A percentile compares a stretch with the other conserved stretches of the same genome.
These are phyloP conservation scores for Carpinus viminea DNA, from an alignment of 306 rosid genomes.

Conservation along the genomic window DNA sequence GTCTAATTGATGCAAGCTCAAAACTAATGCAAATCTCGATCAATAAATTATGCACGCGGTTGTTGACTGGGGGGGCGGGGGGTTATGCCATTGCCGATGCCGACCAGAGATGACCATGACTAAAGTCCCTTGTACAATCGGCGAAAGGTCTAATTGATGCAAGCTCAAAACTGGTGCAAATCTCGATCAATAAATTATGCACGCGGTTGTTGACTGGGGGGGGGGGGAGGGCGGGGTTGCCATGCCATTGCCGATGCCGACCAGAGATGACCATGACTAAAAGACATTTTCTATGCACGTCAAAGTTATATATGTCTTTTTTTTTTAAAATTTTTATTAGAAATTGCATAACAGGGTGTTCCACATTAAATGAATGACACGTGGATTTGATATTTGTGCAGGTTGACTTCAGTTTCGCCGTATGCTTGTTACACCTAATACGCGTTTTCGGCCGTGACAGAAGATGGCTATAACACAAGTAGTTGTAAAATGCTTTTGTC, in stretches of 20 bases:
- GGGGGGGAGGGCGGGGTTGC: no score
- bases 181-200: neutral
- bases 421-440: conserved; percentile 15
- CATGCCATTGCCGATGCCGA: neutral
- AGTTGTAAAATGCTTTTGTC: neutral
- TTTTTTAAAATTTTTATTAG: no score
- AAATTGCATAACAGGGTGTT: no score
- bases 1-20: no score
- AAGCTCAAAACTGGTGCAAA: no score
- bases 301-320: neutral
- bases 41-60: neutral
- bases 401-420: conserved; percentile 33
- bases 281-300: neutral
- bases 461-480: neutral
- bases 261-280: neutral
- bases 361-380: neutral
- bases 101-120: neutral
- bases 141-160: no score
- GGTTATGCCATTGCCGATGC: neutral
- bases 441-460: neutral
- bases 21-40: no score
- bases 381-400: neutral
- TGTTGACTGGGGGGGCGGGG: neutral
- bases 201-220: neutral
- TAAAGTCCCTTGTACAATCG: no score